phyloP scores from a whole-genome alignment of 2,329 filamentous ascomycete species.

The Cladosporium oxysporum region DNA sequence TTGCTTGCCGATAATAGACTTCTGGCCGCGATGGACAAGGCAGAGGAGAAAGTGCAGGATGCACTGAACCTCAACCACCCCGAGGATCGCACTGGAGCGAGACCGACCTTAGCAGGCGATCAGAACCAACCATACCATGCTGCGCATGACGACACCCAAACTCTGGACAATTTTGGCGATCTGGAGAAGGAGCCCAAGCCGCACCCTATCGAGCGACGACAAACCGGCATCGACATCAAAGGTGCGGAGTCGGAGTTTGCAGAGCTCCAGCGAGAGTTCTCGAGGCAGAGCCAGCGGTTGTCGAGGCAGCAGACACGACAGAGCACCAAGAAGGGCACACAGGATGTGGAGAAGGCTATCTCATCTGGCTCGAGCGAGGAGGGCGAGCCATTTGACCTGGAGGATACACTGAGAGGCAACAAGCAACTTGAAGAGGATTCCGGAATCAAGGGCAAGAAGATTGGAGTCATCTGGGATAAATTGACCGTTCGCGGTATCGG shows the following conservation, averaged over 20 bases:
- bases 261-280: slow-evolving; percentile 57
- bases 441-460: slow-evolving; percentile 73
- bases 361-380: slow-evolving; percentile 47
- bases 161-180: slow-evolving; percentile 8
- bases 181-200: slow-evolving; percentile 13
- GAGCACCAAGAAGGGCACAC: slow-evolving; percentile 45
- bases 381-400: slow-evolving; percentile 69
- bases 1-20: neutral
- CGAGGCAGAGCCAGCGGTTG: slow-evolving; percentile 42
- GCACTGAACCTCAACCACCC: slow-evolving; percentile 32
- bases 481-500: slow-evolving; percentile 64
- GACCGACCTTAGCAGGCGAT: slow-evolving; percentile 23
- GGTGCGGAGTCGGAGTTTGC: slow-evolving; percentile 71
- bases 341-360: slow-evolving; percentile 62
- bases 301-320: slow-evolving; percentile 50
- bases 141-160: neutral
- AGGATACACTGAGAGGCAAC: slow-evolving; percentile 70
- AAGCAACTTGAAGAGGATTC: slow-evolving; percentile 71
- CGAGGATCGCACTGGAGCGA: slow-evolving; percentile 28
- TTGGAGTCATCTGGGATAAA: slow-evolving; percentile 66
- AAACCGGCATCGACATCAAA: slow-evolving; percentile 61
- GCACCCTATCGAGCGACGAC: slow-evolving; percentile 13
- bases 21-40: slow-evolving; percentile 24
- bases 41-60: slow-evolving; percentile 28
- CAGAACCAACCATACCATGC: slow-evolving; percentile 3